These are phyloP conservation scores for Apiospora aurea DNA, from an alignment of 2,329 filamentous ascomycete genomes.

Conservation along the genomic window DNA sequence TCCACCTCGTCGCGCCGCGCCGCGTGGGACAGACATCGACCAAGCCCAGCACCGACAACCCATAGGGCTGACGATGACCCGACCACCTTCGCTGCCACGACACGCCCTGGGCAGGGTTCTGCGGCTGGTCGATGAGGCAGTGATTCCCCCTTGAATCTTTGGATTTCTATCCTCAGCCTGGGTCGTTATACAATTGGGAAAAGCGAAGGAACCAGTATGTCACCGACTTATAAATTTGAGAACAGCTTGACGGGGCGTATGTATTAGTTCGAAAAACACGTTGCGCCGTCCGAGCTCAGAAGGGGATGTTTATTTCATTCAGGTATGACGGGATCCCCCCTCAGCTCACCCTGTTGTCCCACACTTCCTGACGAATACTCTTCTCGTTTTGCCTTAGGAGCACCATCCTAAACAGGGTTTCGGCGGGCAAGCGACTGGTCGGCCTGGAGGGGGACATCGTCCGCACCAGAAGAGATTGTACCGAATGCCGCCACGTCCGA, in stretches of 20 bases:
- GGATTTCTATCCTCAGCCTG: not conserved
- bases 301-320: not conserved
- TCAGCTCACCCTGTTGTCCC: too few species aligned
- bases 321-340: not conserved
- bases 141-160: not conserved
- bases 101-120: not conserved
- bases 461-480: not conserved
- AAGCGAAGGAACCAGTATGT: not conserved
- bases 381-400: too few species aligned
- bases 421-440: not conserved
- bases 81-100: too few species aligned
- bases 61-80: too few species aligned
- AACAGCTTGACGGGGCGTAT: not conserved
- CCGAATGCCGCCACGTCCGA: not conserved
- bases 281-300: not conserved
- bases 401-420: too few species aligned
- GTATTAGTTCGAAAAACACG: not conserved
- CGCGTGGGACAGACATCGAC: too few species aligned
- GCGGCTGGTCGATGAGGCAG: not conserved
- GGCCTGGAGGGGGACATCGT: not conserved
- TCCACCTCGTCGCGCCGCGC: too few species aligned
- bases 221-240: not conserved
- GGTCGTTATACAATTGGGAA: fast-evolving
- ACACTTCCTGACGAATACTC: too few species aligned
- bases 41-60: too few species aligned